These are phyloP conservation scores for Nematocida minor DNA, from an alignment of 371 early-diverging fungal genomes.

Conservation along the genomic window DNA sequence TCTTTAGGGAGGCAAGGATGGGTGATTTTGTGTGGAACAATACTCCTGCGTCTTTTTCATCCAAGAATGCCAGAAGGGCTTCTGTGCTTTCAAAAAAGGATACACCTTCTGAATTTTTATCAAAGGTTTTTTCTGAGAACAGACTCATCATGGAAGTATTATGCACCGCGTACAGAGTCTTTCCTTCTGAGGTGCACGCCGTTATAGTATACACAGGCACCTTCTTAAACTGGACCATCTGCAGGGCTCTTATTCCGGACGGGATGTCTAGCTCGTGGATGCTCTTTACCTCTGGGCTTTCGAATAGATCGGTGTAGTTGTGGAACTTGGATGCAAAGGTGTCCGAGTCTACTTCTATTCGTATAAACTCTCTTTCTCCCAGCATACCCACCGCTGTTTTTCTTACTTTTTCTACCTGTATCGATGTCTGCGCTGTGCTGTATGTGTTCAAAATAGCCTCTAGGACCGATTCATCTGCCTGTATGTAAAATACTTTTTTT, in stretches of 20 bases:
- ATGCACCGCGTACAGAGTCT: background rate
- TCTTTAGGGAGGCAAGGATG: background rate
- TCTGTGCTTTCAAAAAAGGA: background rate
- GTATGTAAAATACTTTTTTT: constrained; percentile 39
- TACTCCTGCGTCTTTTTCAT: background rate
- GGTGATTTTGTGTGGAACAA: background rate
- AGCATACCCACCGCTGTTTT: background rate
- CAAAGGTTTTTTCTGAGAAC: too few species aligned
- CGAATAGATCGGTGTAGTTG: constrained; percentile 25
- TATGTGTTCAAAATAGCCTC: background rate
- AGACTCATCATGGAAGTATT: background rate
- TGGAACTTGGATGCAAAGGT: constrained; percentile 14
- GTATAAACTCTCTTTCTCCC: background rate
- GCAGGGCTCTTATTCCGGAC: background rate
- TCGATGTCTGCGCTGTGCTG: background rate
- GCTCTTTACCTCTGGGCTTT: constrained; percentile 4
- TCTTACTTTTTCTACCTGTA: background rate
- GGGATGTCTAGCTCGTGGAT: constrained; percentile 33
- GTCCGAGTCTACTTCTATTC: constrained; percentile 19
- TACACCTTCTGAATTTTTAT: background rate
- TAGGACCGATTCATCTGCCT: background rate
- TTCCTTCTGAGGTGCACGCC: background rate
- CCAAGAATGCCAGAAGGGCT: background rate
- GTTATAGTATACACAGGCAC: background rate
- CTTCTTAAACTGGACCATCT: background rate